Conservation (phyloP, 192 early-diverging fungal species). For the Linnemannia exigua region DNA sequence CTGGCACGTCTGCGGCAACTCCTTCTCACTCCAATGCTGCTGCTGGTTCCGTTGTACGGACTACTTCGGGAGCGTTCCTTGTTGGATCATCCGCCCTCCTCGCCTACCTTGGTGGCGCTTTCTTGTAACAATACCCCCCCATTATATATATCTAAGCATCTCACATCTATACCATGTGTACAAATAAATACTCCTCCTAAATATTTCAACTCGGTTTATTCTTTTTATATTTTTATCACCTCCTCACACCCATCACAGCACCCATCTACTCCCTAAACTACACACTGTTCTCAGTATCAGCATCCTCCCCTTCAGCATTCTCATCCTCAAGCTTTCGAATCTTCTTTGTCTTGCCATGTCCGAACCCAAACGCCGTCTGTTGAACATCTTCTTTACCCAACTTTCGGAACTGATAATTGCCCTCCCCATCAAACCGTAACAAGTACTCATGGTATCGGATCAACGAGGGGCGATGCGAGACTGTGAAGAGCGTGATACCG, state of each 20-base stretch:
- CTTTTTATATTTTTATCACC: not conserved
- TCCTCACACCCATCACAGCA: not conserved
- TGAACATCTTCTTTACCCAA: slow-evolving; percentile 61
- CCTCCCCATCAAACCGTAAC: slow-evolving; percentile 74
- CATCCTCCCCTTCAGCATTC: slow-evolving; percentile 55
- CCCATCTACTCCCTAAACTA: too few species aligned
- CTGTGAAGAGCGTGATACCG: slow-evolving; percentile 75
- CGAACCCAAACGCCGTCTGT: slow-evolving; percentile 62
- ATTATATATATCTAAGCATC: not conserved
- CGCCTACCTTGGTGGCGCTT: not conserved
- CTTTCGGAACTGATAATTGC: slow-evolving; percentile 71
- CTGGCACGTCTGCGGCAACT: not conserved
- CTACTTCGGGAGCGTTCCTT: not conserved
- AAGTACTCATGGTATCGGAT: slow-evolving; percentile 71
- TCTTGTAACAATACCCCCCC: not conserved
- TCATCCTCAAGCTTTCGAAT: slow-evolving; percentile 55
- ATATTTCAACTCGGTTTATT: not conserved
- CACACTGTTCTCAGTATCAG: slow-evolving; percentile 55
- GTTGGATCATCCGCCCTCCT: not conserved
- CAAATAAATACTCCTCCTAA: not conserved
- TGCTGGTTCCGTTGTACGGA: not conserved
- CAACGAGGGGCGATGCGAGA: slow-evolving; percentile 68
- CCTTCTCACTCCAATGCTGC: not conserved
- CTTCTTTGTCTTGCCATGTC: slow-evolving; percentile 66
- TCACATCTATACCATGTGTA: not conserved